Conservation (phyloP, 2,329 filamentous ascomycete species). For the Mollisia scopiformis region DNA sequence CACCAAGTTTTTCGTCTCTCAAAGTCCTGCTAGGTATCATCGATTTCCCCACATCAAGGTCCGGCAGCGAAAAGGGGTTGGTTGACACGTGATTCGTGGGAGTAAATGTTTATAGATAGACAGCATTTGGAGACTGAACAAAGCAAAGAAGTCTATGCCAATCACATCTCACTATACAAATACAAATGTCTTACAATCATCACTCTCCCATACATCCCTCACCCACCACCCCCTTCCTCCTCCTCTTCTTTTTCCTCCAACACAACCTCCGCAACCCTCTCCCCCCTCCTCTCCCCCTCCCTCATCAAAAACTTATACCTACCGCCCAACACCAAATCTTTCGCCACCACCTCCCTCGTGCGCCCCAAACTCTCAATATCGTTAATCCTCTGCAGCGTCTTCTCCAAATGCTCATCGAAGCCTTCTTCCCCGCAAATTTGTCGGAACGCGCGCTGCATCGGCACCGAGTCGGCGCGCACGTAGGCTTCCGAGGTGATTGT, state of each 20-base stretch:
- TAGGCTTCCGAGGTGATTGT: slow-evolving; percentile 86
- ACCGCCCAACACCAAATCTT: slow-evolving; percentile 86
- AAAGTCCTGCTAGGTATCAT: too few relatives aligned
- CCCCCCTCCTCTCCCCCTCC: slow-evolving; percentile 25
- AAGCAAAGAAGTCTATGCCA: too few relatives aligned
- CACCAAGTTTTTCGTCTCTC: too few relatives aligned
- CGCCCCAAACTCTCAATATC: slow-evolving; percentile 92
- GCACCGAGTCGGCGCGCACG: slow-evolving; percentile 91
- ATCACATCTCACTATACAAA: background rate
- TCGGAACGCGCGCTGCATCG: slow-evolving; percentile 91
- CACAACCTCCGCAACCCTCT: background rate
- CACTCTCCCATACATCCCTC: background rate
- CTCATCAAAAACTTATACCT: slow-evolving; percentile 61
- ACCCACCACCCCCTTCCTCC: background rate
- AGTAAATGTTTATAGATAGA: too few relatives aligned
- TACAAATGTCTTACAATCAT: background rate
- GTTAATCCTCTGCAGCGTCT: slow-evolving; percentile 81
- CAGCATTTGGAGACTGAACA: too few relatives aligned
- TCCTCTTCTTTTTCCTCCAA: background rate
- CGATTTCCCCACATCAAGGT: too few relatives aligned
- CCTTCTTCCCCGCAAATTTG: slow-evolving; percentile 77
- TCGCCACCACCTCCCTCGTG: slow-evolving; percentile 93
- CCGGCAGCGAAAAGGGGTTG: too few relatives aligned
- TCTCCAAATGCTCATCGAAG: slow-evolving; percentile 82
- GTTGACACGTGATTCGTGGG: too few relatives aligned